Evolutionary conservation across 179 eudicot species (phyloP).

Genomic region (Silene noctiflora): DNA sequence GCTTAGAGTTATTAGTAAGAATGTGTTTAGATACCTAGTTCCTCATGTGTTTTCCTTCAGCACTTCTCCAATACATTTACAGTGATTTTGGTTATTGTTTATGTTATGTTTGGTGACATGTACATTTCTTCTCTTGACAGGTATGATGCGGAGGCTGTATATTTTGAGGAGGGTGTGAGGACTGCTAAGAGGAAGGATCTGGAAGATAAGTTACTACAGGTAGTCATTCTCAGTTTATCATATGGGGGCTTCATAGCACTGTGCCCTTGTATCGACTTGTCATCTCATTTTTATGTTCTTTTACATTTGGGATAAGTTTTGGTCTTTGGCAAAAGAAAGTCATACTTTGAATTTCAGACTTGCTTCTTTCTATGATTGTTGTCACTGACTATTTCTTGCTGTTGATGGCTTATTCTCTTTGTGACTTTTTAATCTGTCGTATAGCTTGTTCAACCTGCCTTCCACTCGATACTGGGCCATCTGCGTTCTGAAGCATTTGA

Average conservation of each 20-base stretch:
- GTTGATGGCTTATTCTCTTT: not conserved
- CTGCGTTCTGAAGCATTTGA: slow-evolving; percentile 70
- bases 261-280: not conserved
- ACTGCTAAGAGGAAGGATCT: slow-evolving; percentile 75
- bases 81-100: not conserved
- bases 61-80: not conserved
- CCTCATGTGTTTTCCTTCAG: no score
- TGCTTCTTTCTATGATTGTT: not conserved
- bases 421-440: slow-evolving; percentile 15
- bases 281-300: slow-evolving; percentile 2
- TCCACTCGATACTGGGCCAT: slow-evolving; percentile 79
- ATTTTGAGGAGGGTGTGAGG: slow-evolving; percentile 90
- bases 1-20: no score
- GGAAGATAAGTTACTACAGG: slow-evolving; percentile 91
- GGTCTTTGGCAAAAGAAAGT: not conserved
- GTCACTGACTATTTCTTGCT: slow-evolving; percentile 9
- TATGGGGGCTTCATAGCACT: not conserved
- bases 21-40: no score
- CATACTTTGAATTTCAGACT: not conserved
- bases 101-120: not conserved
- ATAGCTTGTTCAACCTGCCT: slow-evolving; percentile 87
- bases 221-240: slow-evolving; percentile 22
- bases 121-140: slow-evolving; percentile 33
- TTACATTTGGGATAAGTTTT: not conserved
- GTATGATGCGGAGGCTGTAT: slow-evolving; percentile 81